A percentile compares a stretch with the other conserved stretches of the same genome.
These are phyloP conservation scores for Lachancea sp. DNA, from an alignment of 805 yeast species.

Conservation along the genomic window DNA sequence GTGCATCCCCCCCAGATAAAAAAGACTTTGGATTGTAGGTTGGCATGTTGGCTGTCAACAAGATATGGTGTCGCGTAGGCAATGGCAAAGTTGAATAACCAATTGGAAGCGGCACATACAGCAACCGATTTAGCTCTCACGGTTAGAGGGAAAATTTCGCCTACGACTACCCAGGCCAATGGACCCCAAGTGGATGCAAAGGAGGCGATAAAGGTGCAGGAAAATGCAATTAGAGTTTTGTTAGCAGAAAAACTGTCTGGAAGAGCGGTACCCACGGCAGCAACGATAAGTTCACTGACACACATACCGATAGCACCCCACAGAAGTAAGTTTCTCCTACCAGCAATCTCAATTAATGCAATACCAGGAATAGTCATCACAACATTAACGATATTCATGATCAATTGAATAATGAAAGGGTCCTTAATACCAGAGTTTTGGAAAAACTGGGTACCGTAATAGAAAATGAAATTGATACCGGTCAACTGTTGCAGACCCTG, in stretches of 20 bases:
- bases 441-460: conserved; percentile 2
- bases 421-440: background rate
- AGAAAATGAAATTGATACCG: background rate
- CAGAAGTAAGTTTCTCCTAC: background rate
- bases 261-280: background rate
- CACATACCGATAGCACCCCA: conserved; percentile 1
- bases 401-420: background rate
- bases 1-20: conserved; percentile 1
- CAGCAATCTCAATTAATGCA: background rate
- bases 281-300: conserved; percentile 1
- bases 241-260: conserved; percentile 1
- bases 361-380: conserved; percentile 1
- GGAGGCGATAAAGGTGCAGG: background rate
- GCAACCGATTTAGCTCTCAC: conserved; percentile 1
- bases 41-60: background rate
- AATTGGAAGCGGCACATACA: background rate
- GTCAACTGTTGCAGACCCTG: conserved; percentile 1
- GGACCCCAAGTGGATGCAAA: conserved; percentile 1
- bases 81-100: conserved; percentile 1
- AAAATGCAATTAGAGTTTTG: background rate
- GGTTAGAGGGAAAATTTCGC: background rate
- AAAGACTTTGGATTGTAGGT: background rate
- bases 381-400: background rate
- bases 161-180: conserved; percentile 1
- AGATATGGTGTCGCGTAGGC: conserved; percentile 1